Conservation (phyloP, 2,329 filamentous ascomycete species). For the Colletotrichum simmondsii region DNA sequence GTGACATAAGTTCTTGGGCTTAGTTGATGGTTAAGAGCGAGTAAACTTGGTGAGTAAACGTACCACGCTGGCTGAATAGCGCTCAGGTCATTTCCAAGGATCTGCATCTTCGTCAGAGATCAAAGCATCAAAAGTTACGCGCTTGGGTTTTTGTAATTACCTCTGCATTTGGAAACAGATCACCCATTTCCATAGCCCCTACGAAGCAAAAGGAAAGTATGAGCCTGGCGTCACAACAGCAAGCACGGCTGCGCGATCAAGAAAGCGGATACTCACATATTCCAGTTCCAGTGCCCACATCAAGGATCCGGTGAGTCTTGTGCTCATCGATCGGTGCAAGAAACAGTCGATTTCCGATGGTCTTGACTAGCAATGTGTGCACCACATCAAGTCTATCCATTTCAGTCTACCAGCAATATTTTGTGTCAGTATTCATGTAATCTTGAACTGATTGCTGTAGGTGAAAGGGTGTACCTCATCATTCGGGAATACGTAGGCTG, state of each 20-base stretch:
- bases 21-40: not conserved
- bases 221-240: too few relatives aligned
- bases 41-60: too few relatives aligned
- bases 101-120: slow-evolving; percentile 49
- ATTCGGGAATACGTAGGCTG: slow-evolving; percentile 47
- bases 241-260: too few relatives aligned
- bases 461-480: slow-evolving; percentile 39
- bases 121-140: too few relatives aligned
- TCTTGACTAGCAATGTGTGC: slow-evolving; percentile 11
- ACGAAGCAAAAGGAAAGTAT: not conserved
- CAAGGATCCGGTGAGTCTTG: slow-evolving; percentile 47
- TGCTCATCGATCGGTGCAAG: slow-evolving; percentile 41
- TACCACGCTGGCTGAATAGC: slow-evolving; percentile 29
- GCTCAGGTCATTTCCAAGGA: slow-evolving; percentile 44
- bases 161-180: slow-evolving; percentile 42
- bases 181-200: slow-evolving; percentile 52
- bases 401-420: not conserved
- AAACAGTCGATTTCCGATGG: slow-evolving; percentile 4
- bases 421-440: not conserved
- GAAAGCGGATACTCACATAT: slow-evolving; percentile 45
- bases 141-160: slow-evolving; percentile 15
- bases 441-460: not conserved
- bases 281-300: slow-evolving; percentile 56
- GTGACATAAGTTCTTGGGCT: not conserved
- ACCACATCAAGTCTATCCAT: slow-evolving; percentile 13